Conservation (phyloP, 2,329 filamentous ascomycete species). For the Acarospora socialis region DNA sequence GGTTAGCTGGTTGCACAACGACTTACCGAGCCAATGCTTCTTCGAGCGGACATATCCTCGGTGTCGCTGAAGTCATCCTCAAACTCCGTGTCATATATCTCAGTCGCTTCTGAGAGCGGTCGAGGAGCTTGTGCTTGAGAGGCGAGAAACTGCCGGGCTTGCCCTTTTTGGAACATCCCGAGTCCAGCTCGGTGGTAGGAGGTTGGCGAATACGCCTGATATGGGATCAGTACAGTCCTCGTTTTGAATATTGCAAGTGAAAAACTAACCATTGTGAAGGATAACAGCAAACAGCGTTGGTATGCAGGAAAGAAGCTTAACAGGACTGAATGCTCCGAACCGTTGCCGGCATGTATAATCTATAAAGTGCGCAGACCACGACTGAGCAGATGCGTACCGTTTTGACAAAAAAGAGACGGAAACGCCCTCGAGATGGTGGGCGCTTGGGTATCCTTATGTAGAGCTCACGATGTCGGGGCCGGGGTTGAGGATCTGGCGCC, state of each 20-base stretch:
- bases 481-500: too few species aligned
- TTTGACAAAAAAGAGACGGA: conserved; percentile 23
- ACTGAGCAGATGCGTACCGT: too few species aligned
- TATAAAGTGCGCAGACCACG: too few species aligned
- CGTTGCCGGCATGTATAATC: too few species aligned
- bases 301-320: too few species aligned
- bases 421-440: conserved; percentile 27
- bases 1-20: too few species aligned
- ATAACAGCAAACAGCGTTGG: too few species aligned
- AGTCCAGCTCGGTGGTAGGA: conserved; percentile 21
- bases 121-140: conserved; percentile 39
- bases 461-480: conserved; percentile 16
- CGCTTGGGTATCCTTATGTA: conserved; percentile 31
- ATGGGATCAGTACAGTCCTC: not conserved
- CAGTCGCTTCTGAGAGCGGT: conserved; percentile 57
- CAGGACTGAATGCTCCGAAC: too few species aligned
- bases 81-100: conserved; percentile 63
- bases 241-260: too few species aligned
- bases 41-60: conserved; percentile 45
- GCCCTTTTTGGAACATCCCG: conserved; percentile 36
- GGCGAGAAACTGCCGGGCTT: conserved; percentile 45
- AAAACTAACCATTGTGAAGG: too few species aligned
- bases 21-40: conserved; percentile 59
- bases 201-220: conserved; percentile 10
- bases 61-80: conserved; percentile 51